Percentiles rank a stretch among this genome's conserved stretches.
Evolutionary conservation across 768 basidiomycete species (phyloP).

Genomic region (Psilocybe tampanensis): DNA sequence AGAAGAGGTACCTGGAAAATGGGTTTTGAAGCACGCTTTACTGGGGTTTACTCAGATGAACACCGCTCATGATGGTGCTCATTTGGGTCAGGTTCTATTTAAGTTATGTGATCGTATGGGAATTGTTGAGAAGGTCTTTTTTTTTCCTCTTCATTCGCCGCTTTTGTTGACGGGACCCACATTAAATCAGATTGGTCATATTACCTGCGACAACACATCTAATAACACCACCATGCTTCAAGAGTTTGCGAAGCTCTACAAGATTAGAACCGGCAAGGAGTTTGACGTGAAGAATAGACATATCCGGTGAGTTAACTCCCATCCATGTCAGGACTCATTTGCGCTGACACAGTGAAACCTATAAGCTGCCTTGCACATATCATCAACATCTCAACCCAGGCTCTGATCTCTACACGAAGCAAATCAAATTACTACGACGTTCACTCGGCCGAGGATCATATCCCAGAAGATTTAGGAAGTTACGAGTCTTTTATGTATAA

Average conservation of each 20-base stretch:
- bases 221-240: constrained; percentile 14
- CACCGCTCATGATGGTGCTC: constrained; percentile 33
- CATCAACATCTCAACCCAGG: constrained; percentile 16
- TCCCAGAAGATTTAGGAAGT: constrained; percentile 14
- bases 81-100: constrained; percentile 38
- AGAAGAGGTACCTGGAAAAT: constrained; percentile 19
- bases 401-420: constrained; percentile 14
- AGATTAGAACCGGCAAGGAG: too few species aligned
- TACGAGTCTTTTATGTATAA: too few species aligned
- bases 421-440: constrained; percentile 13
- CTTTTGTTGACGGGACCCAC: too few species aligned
- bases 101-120: constrained; percentile 28
- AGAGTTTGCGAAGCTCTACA: constrained; percentile 4
- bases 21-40: constrained; percentile 31
- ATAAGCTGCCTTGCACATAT: constrained; percentile 8
- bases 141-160: not conserved
- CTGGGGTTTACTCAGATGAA: constrained; percentile 39
- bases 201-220: constrained; percentile 1
- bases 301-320: too few species aligned
- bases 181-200: not conserved
- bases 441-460: not conserved
- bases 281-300: too few species aligned
- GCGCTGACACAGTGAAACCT: too few species aligned
- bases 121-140: constrained; percentile 30
- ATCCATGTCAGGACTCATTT: too few species aligned